A percentile compares a stretch with the other conserved stretches of the same genome.
Conservation (phyloP, 441 rosid species). For the Hura crepitans region DNA sequence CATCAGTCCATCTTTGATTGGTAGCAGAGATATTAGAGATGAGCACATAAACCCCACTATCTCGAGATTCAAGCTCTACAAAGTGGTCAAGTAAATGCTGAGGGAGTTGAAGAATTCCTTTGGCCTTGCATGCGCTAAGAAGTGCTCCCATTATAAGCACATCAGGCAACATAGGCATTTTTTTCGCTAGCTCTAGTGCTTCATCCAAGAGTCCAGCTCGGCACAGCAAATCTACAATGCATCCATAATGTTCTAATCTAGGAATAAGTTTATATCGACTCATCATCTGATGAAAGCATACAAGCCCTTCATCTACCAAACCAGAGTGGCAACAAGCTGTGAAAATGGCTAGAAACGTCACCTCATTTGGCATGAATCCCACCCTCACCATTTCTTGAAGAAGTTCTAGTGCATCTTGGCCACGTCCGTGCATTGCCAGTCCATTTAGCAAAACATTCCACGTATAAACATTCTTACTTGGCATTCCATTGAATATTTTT, state of each 20-base stretch:
- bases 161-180: constrained; percentile 59
- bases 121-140: constrained; percentile 54
- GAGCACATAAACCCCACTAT: constrained; percentile 62
- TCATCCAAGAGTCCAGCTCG: constrained; percentile 58
- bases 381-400: constrained; percentile 48
- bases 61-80: constrained; percentile 51
- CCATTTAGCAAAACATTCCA: constrained; percentile 74
- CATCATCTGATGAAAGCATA: constrained; percentile 53
- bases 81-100: constrained; percentile 41
- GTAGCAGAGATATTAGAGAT: constrained; percentile 56
- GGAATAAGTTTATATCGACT: constrained; percentile 47
- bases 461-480: constrained; percentile 42
- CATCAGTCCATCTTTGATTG: constrained; percentile 50
- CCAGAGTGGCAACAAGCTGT: constrained; percentile 83
- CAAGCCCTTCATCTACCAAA: constrained; percentile 43
- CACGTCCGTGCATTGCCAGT: constrained; percentile 66
- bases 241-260: constrained; percentile 65
- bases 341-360: constrained; percentile 63
- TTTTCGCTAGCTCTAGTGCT: constrained; percentile 41
- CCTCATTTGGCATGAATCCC: constrained; percentile 55
- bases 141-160: constrained; percentile 67
- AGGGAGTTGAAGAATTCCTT: constrained; percentile 51
- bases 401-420: constrained; percentile 39
- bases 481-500: constrained; percentile 49
- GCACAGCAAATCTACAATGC: constrained; percentile 77